Evolutionary conservation across 305 asterid species (phyloP).

Genomic region (Solanum hybrid): DNA sequence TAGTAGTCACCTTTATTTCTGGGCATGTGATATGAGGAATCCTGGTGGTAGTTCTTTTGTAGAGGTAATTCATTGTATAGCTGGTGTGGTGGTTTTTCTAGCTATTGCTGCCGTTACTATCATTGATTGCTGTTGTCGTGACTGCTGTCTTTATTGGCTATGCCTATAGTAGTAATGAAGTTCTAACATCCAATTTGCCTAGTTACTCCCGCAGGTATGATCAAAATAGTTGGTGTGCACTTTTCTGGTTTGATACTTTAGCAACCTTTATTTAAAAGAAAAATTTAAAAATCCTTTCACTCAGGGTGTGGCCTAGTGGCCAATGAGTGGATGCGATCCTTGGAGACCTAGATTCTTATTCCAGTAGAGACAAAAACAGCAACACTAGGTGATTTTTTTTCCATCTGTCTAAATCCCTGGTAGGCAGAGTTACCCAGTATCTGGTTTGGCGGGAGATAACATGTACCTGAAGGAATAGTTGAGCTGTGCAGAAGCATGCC

Average conservation of each 20-base stretch:
- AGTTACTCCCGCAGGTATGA: not conserved
- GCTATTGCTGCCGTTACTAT: not conserved
- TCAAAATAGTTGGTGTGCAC: not conserved
- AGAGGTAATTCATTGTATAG: slow-evolving; percentile 44
- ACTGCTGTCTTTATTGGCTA: not conserved
- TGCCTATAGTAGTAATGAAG: not conserved
- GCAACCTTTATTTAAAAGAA: not conserved
- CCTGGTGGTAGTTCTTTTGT: slow-evolving; percentile 96
- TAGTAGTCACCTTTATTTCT: slow-evolving; percentile 69
- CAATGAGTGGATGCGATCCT: not conserved
- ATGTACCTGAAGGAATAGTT: not conserved
- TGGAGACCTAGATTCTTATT: not conserved
- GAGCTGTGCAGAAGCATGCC: not conserved
- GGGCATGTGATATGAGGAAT: slow-evolving; percentile 99
- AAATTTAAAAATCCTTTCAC: not conserved
- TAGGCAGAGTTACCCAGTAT: not conserved
- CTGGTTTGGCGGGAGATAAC: not conserved
- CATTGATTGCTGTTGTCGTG: not conserved
- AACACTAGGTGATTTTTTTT: not conserved
- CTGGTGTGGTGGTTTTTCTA: not conserved
- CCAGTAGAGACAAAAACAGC: not conserved
- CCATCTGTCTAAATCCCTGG: not conserved
- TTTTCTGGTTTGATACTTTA: not conserved
- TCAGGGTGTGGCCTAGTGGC: not conserved
- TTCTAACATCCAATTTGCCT: not conserved